Evolutionary conservation across 164 flowering plant genomes (phyloP).

Genomic region (Hamamelis virginiana): DNA sequence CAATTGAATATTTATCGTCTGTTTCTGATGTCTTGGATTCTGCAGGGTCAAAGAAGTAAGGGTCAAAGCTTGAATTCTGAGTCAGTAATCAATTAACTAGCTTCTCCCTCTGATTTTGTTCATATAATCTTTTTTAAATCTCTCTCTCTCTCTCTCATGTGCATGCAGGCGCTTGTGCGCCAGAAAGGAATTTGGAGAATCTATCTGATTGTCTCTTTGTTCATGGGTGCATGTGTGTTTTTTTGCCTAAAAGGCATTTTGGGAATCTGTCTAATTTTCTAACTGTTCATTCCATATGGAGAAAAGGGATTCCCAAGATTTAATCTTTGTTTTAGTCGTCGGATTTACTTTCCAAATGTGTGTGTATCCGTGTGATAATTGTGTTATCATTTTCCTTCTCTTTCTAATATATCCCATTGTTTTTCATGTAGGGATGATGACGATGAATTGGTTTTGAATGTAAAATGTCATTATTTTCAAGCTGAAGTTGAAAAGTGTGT

Average conservation of each 20-base stretch:
- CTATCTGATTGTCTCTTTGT: too few species aligned
- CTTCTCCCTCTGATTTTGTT: slow-evolving; percentile 11
- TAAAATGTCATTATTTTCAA: slow-evolving; percentile 54
- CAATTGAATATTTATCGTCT: background rate
- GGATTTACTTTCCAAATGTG: background rate
- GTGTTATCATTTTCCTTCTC: background rate
- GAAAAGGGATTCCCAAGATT: background rate
- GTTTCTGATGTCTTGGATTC: slow-evolving; percentile 13
- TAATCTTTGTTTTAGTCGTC: background rate
- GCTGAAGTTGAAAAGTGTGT: slow-evolving; percentile 42
- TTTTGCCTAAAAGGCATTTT: too few species aligned
- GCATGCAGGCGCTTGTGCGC: background rate
- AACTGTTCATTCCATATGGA: too few species aligned
- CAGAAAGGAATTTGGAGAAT: background rate
- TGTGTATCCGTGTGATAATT: background rate
- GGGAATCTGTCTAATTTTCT: too few species aligned
- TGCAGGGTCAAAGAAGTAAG: slow-evolving; percentile 32
- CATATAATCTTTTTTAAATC: too few species aligned
- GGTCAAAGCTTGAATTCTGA: slow-evolving; percentile 23
- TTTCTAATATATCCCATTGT: slow-evolving; percentile 2
- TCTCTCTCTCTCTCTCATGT: background rate
- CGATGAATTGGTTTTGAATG: slow-evolving; percentile 45
- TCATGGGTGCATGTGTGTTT: too few species aligned
- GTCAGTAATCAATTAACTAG: slow-evolving; percentile 31
- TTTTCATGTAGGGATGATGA: slow-evolving; percentile 39